Percentiles rank a stretch among this genome's conserved stretches.
phyloP scores from a whole-genome alignment of 768 basidiomycete genomes.

The Mycena floridula region DNA sequence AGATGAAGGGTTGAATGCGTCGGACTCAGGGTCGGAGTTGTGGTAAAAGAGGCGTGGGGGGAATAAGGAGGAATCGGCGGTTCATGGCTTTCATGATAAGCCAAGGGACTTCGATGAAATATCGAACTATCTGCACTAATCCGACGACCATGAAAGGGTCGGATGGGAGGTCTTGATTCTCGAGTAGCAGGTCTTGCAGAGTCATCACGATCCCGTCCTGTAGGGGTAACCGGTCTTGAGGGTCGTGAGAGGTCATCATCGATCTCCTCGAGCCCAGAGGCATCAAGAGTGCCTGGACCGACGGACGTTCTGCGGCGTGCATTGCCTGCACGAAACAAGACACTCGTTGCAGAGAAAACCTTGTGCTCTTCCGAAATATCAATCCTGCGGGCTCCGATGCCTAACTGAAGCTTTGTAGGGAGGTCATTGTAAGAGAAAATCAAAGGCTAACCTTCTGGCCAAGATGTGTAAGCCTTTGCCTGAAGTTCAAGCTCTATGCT shows the following conservation, averaged over 20 bases:
- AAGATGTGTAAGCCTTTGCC: slow-evolving; percentile 65
- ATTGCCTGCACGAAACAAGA: slow-evolving; percentile 64
- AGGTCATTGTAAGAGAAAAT: slow-evolving; percentile 4
- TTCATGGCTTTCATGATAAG: neutral
- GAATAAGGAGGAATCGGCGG: slow-evolving; percentile 12
- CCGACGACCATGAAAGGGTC: no score
- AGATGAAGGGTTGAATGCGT: slow-evolving; percentile 8
- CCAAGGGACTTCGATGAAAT: neutral
- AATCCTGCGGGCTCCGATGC: slow-evolving; percentile 65
- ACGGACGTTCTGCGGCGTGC: slow-evolving; percentile 35
- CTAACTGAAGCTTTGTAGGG: slow-evolving; percentile 17
- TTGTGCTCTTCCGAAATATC: slow-evolving; percentile 77
- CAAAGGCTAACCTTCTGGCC: slow-evolving; percentile 72
- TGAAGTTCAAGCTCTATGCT: slow-evolving; percentile 78
- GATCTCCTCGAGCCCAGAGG: slow-evolving; percentile 23
- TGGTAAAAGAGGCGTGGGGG: neutral
- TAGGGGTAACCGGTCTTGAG: slow-evolving; percentile 2
- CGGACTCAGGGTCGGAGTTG: slow-evolving; percentile 7
- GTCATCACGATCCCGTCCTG: neutral
- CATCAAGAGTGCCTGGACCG: slow-evolving; percentile 37
- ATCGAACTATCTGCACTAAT: slow-evolving; percentile 9
- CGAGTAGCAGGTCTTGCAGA: slow-evolving; percentile 6
- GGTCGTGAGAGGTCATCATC: slow-evolving; percentile 21
- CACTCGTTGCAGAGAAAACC: slow-evolving; percentile 63
- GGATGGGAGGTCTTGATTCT: no score